Evolutionary conservation across 2,329 filamentous ascomycete genomes (phyloP), one percentile per base, ranked within the genome.

Genomic region (Clonostachys byssicola): DNA sequence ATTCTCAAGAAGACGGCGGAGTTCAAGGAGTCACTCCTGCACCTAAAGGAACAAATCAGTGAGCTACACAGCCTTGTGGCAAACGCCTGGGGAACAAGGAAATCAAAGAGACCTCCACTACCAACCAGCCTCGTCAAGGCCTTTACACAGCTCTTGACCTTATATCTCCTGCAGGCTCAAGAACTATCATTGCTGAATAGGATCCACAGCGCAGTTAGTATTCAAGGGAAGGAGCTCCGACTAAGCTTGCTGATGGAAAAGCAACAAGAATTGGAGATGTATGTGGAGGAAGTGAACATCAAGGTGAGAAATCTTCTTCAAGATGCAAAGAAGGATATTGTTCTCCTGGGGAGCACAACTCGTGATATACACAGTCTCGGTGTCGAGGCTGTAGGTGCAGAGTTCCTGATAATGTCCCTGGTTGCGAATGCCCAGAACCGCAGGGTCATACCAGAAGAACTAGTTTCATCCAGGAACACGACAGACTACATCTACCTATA

Each of bases 271-370:
- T 33, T 38, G 35, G 38, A 33, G 34, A n/a, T 33, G 12, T 50
- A 40, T 17, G 33, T 16, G n/a, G 33, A 40, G 18, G 4, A 10
- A 18, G 34, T 17, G 17, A 38, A 45, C 17, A 9, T 18, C 9
- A 17, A 38, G 34, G 43, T 38, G 16, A 30, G 30, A 12, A 42
- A 47, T 20, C 9, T 44, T n/a, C 41, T 56, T 4, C 23, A 48
- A 36, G 40, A 47, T 23, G 54, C 54, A 18, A 51, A 49, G 34
- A 46, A 51, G 39, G 55, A 55, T 42, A 47, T 57, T 13, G 50
- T 55, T 38, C 40, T 57, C 5, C 30, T 52, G 6, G 47, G 47
- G 7, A 50, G 45, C 17, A 54, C 47, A 5, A 43, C 42, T 14
- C 42, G 47, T 3, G 48, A 50, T 13, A 42, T 49, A 8, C 44